Conservation (phyloP, 345 rosid species). For the Trapa bicornis region DNA sequence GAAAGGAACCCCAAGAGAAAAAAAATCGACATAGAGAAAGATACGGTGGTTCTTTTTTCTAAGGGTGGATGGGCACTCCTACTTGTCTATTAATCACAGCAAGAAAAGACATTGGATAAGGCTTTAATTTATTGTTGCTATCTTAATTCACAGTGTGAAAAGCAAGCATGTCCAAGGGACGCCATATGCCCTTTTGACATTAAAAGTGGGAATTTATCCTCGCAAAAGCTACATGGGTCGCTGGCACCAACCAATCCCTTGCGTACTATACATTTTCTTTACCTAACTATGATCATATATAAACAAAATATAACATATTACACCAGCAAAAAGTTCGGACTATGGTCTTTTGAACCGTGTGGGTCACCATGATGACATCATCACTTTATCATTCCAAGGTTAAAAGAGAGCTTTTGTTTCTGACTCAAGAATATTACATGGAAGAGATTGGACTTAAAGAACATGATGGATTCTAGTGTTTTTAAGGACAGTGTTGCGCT, state of each 20-base stretch:
- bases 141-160: constrained; percentile 4
- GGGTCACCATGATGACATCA: constrained; percentile 23
- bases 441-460: constrained; percentile 11
- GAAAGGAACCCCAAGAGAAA: background rate
- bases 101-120: background rate
- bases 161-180: constrained; percentile 4
- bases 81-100: background rate
- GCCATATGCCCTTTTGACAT: background rate
- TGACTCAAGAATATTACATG: constrained; percentile 37
- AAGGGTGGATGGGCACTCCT: background rate
- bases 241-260: background rate
- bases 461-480: constrained; percentile 6
- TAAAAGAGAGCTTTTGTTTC: constrained; percentile 31
- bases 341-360: background rate
- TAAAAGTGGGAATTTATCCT: background rate
- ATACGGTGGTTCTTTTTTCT: background rate
- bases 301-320: too few relatives aligned
- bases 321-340: background rate
- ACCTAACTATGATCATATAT: too few relatives aligned
- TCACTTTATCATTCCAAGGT: constrained; percentile 6
- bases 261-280: background rate
- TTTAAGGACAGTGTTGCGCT: background rate
- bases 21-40: background rate
- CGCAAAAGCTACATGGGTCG: background rate
- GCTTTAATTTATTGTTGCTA: background rate